Percentiles rank a stretch among this genome's conserved stretches.
These are phyloP conservation scores for Cordyceps sp. DNA, from an alignment of 2,329 filamentous ascomycete genomes.

Conservation along the genomic window DNA sequence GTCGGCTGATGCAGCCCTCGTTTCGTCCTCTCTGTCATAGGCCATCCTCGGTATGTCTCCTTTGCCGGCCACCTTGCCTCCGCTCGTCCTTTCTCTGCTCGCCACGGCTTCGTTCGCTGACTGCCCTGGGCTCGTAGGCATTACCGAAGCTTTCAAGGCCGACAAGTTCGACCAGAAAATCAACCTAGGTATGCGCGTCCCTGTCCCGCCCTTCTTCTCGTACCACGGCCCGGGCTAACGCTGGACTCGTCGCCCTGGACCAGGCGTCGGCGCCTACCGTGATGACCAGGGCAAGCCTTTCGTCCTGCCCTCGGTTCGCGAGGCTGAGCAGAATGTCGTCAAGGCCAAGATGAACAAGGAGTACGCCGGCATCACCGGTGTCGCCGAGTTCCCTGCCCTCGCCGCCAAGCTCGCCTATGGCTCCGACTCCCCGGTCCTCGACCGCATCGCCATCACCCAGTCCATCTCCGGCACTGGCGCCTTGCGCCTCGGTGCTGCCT, in stretches of 20 bases:
- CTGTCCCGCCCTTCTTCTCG: conserved; percentile 1
- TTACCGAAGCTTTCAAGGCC: conserved; percentile 98
- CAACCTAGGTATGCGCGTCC: conserved; percentile 57
- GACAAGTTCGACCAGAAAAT: conserved; percentile 91
- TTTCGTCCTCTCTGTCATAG: conserved; percentile 18
- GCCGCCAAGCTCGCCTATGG: conserved; percentile 88
- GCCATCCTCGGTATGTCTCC: conserved; percentile 54
- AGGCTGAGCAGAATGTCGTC: conserved; percentile 78
- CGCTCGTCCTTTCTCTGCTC: background rate
- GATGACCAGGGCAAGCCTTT: conserved; percentile 97
- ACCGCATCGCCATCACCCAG: conserved; percentile 81
- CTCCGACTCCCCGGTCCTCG: conserved; percentile 56
- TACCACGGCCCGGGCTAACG: too few species aligned
- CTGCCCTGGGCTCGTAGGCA: conserved; percentile 32
- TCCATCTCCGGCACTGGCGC: conserved; percentile 97
- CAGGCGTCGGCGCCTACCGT: conserved; percentile 92
- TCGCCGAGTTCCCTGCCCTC: conserved; percentile 84
- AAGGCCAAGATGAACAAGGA: conserved; percentile 77
- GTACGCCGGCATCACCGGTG: conserved; percentile 93
- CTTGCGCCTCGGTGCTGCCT: conserved; percentile 83
- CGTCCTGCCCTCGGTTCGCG: conserved; percentile 82
- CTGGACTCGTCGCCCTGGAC: conserved; percentile 1
- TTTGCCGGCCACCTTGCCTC: too few species aligned
- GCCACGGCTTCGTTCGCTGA: background rate
- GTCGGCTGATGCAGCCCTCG: background rate